Percentiles rank a stretch among this genome's conserved stretches.
Evolutionary conservation across 371 early-diverging fungal genomes (phyloP).

Genomic region (Zancudomyces culisetae): DNA sequence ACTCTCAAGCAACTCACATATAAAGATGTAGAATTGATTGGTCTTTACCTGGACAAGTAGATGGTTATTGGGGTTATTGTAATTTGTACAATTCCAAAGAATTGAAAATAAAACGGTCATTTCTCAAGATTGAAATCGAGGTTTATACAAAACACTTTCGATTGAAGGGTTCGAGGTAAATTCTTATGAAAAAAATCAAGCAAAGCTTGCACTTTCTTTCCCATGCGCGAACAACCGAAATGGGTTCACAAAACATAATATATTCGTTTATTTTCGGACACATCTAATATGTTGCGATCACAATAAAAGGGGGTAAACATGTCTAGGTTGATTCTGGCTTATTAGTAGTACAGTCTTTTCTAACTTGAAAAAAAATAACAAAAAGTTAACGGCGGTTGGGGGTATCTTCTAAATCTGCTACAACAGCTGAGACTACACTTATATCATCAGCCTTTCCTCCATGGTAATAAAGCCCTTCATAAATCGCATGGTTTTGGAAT

Average conservation of each 20-base stretch:
- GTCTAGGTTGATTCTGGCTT: background rate
- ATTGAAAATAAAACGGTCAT: no score
- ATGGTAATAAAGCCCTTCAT: constrained; percentile 27
- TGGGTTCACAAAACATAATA: background rate
- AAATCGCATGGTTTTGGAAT: constrained; percentile 51
- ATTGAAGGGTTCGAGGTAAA: no score
- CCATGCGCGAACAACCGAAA: background rate
- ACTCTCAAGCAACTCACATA: no score
- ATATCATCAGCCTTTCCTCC: constrained; percentile 28
- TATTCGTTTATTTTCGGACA: background rate
- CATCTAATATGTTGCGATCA: background rate
- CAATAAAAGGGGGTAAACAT: background rate
- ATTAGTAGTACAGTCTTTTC: background rate
- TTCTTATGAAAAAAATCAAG: no score
- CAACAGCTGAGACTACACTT: constrained; percentile 22
- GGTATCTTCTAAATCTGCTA: constrained; percentile 23
- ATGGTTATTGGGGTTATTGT: no score
- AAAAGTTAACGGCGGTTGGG: constrained; percentile 21
- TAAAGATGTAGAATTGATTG: no score
- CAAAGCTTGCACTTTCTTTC: no score
- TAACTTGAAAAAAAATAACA: background rate
- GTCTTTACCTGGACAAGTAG: no score
- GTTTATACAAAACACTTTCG: no score
- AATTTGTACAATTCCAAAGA: no score
- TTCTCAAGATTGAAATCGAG: no score